These are phyloP conservation scores for Gentiana macrophylla DNA, from an alignment of 257 asterid genomes.

Conservation along the genomic window DNA sequence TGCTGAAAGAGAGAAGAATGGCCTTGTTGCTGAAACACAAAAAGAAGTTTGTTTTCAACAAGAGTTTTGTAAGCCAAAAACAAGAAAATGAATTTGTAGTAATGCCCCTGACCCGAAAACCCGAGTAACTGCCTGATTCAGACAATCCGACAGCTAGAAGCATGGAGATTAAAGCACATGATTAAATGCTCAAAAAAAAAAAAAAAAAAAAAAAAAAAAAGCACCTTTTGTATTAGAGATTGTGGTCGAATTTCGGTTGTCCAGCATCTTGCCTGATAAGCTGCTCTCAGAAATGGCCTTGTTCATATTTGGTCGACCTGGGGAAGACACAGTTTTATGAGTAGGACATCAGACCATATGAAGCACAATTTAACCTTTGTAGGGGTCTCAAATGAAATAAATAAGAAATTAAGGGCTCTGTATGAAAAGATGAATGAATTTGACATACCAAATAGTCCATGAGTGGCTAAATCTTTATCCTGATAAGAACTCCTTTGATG, in stretches of 20 bases:
- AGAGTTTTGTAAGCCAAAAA: not conserved
- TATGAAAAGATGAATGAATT: not conserved
- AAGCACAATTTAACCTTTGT: too few species aligned
- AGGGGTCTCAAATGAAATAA: not conserved
- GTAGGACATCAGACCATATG: not conserved
- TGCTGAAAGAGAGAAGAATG: slow-evolving; percentile 99
- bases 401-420: not conserved
- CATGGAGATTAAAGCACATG: not conserved
- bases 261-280: slow-evolving; percentile 53
- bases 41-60: slow-evolving; percentile 7
- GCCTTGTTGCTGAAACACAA: slow-evolving; percentile 72
- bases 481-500: too few species aligned
- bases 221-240: slow-evolving; percentile 41
- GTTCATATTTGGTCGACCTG: slow-evolving; percentile 58
- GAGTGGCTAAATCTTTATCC: too few species aligned
- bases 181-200: slow-evolving; percentile 2
- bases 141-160: not conserved
- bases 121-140: too few species aligned
- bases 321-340: slow-evolving; percentile 1
- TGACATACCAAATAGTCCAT: slow-evolving; percentile 30
- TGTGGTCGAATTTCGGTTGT: slow-evolving; percentile 51
- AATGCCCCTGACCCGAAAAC: too few species aligned
- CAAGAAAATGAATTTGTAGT: too few species aligned
- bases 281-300: slow-evolving; percentile 32
- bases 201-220: not conserved